These are phyloP conservation scores for Boletus speciosus DNA, from an alignment of 768 basidiomycete species.

Conservation along the genomic window DNA sequence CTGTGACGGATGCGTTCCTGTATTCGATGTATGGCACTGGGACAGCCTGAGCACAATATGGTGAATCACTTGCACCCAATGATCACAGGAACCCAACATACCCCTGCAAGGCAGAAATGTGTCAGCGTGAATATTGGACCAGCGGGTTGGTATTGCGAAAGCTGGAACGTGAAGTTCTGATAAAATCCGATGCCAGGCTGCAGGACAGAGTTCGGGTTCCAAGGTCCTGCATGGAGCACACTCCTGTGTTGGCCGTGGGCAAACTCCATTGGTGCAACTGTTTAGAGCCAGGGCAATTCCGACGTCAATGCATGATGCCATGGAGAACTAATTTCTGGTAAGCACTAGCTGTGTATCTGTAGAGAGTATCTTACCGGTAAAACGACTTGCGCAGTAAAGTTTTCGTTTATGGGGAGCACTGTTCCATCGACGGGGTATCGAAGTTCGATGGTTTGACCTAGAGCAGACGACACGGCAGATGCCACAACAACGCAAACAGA, in stretches of 20 bases:
- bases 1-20: constrained; percentile 17
- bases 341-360: not conserved
- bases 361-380: constrained; percentile 4
- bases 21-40: constrained; percentile 20
- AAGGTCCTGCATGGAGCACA: constrained; percentile 20
- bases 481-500: not conserved
- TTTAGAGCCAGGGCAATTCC: constrained; percentile 19
- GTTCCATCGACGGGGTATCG: constrained; percentile 19
- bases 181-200: constrained; percentile 11
- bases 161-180: constrained; percentile 18
- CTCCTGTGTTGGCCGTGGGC: constrained; percentile 12
- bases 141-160: constrained; percentile 9
- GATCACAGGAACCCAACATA: not conserved
- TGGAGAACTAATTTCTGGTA: constrained; percentile 11
- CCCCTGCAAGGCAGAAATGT: constrained; percentile 17
- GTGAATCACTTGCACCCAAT: not conserved
- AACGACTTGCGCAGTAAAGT: constrained; percentile 18
- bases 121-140: constrained; percentile 17
- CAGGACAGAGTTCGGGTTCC: constrained; percentile 3
- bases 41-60: constrained; percentile 6
- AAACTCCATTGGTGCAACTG: constrained; percentile 13
- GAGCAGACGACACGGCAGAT: not conserved
- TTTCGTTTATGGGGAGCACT: constrained; percentile 14
- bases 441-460: constrained; percentile 20
- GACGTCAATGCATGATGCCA: constrained; percentile 16